Conservation (phyloP, 140 eudicot species). For the Senecio squalidus region DNA sequence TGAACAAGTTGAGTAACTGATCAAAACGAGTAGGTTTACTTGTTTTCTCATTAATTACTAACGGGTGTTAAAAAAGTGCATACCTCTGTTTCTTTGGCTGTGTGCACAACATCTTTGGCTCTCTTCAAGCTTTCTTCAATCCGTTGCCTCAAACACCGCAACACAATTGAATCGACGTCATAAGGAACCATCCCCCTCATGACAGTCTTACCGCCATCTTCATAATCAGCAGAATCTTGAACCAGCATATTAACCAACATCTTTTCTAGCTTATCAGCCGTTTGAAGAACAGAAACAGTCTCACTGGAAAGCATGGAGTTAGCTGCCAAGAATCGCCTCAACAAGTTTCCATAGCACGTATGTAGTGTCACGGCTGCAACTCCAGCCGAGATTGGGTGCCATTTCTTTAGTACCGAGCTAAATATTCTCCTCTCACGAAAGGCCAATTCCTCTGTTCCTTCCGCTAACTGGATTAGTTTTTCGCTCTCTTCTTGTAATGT, state of each 20-base stretch:
- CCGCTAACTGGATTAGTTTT: conserved; percentile 45
- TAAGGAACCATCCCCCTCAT: conserved; percentile 71
- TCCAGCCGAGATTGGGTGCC: conserved; percentile 79
- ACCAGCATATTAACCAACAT: conserved; percentile 62
- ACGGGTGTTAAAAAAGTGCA: too few species aligned
- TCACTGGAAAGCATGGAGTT: conserved; percentile 36
- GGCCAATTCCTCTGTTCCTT: conserved; percentile 56
- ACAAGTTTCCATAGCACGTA: conserved; percentile 54
- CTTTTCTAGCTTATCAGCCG: conserved; percentile 79
- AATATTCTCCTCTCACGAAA: conserved; percentile 48
- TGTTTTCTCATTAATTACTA: too few species aligned
- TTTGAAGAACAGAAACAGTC: conserved; percentile 42
- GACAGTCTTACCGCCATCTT: conserved; percentile 60
- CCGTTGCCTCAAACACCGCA: conserved; percentile 51
- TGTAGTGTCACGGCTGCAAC: conserved; percentile 77
- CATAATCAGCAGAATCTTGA: conserved; percentile 66
- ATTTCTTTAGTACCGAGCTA: conserved; percentile 52
- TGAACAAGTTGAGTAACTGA: too few species aligned
- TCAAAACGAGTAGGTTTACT: too few species aligned
- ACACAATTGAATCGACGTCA: conserved; percentile 57
- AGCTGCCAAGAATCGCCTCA: conserved; percentile 53
- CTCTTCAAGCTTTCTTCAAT: conserved; percentile 56
- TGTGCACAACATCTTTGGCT: conserved; percentile 44
- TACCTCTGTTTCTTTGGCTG: conserved; percentile 76
- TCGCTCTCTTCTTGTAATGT: conserved; percentile 42